Evolutionary conservation across 2,329 filamentous ascomycete genomes (phyloP).

Genomic region (Magnaporthiopsis rhizophila): DNA sequence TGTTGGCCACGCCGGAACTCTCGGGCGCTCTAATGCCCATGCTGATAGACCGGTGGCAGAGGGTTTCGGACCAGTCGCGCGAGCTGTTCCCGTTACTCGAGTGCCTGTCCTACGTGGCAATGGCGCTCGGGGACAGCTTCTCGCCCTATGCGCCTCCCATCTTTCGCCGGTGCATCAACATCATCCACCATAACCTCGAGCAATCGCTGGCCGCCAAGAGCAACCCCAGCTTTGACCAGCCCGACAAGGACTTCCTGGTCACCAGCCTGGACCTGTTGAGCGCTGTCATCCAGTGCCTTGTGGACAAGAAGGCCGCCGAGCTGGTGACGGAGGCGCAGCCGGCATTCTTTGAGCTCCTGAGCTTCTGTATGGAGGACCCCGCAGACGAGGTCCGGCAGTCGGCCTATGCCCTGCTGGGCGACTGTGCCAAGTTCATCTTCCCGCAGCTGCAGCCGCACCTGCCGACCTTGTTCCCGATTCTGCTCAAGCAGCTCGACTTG

Average conservation of each 20-base stretch:
- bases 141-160: slow-evolving; percentile 79
- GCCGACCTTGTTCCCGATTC: slow-evolving; percentile 63
- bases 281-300: slow-evolving; percentile 84
- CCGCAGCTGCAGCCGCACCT: slow-evolving; percentile 69
- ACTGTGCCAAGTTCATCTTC: slow-evolving; percentile 91
- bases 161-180: slow-evolving; percentile 79
- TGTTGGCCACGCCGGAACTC: slow-evolving; percentile 73
- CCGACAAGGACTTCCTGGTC: slow-evolving; percentile 94
- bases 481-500: slow-evolving; percentile 84
- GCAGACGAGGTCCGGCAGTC: slow-evolving; percentile 94
- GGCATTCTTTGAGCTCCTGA: slow-evolving; percentile 82
- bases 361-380: slow-evolving; percentile 85
- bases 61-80: slow-evolving; percentile 77
- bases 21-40: slow-evolving; percentile 86
- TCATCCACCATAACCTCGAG: slow-evolving; percentile 87
- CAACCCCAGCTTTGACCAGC: slow-evolving; percentile 63
- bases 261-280: slow-evolving; percentile 91
- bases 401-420: slow-evolving; percentile 86
- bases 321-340: slow-evolving; percentile 70
- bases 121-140: slow-evolving; percentile 75
- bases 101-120: slow-evolving; percentile 88
- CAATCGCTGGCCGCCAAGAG: slow-evolving; percentile 63
- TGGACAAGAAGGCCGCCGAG: slow-evolving; percentile 62
- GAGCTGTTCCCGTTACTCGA: slow-evolving; percentile 95
- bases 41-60: slow-evolving; percentile 79